phyloP scores from a whole-genome alignment of 352 stramenopile species.

The Globisporangium acanthophoron region DNA sequence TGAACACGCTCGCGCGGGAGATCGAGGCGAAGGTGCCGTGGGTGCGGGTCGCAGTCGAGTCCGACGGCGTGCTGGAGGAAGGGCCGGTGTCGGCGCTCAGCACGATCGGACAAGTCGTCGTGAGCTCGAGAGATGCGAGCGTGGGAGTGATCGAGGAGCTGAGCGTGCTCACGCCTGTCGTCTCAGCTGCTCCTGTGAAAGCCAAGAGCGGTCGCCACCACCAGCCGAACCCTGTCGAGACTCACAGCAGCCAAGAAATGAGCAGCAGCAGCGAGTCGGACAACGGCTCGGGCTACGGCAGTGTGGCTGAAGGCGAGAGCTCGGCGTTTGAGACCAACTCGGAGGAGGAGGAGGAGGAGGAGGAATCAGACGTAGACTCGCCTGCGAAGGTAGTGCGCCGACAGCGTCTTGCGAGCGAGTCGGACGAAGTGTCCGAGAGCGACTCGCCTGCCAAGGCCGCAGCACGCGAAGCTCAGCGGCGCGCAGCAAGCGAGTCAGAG shows the following conservation, averaged over 20 bases:
- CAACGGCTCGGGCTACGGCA: conserved; percentile 7
- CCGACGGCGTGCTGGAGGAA: conserved; percentile 9
- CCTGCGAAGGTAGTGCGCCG: neutral
- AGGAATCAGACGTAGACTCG: neutral
- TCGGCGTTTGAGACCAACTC: neutral
- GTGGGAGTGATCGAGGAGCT: conserved; percentile 3
- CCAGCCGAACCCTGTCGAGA: neutral
- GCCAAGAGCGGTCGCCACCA: neutral
- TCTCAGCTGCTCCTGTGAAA: neutral
- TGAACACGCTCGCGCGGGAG: conserved; percentile 5
- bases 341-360: conserved; percentile 1
- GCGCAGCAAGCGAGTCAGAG: too few relatives aligned
- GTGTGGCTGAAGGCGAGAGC: conserved; percentile 6
- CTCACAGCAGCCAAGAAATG: neutral
- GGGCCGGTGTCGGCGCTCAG: conserved; percentile 9
- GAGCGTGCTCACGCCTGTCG: neutral
- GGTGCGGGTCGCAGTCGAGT: conserved; percentile 1
- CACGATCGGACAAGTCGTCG: conserved; percentile 3
- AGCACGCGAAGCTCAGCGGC: too few relatives aligned
- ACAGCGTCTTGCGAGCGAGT: neutral
- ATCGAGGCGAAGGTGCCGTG: conserved; percentile 4
- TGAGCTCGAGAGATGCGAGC: conserved; percentile 4
- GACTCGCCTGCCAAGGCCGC: neutral
- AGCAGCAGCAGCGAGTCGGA: neutral
- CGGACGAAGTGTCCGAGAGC: neutral